Evolutionary conservation across 352 stramenopile species (phyloP).

Genomic region (Plasmopara viticola): DNA sequence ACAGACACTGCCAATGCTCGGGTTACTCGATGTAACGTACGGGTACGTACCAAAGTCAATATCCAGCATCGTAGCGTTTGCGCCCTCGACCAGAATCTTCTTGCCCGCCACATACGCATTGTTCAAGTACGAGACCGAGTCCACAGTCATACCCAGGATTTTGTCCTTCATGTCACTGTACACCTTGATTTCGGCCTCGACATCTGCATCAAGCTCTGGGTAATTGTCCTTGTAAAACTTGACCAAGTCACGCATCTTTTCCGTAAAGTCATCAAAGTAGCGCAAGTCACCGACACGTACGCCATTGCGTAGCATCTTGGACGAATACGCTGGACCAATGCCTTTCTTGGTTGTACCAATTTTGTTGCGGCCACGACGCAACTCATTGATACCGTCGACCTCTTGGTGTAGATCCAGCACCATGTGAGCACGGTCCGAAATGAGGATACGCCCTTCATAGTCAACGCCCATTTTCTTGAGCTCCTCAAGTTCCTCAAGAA

Average conservation of each 20-base stretch:
- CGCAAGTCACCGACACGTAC: conserved; percentile 94
- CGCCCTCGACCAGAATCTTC: conserved; percentile 97
- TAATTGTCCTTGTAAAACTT: conserved; percentile 90
- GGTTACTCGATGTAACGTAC: conserved; percentile 98
- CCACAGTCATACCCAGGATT: conserved; percentile 87
- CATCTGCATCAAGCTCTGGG: conserved; percentile 69
- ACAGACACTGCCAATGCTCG: conserved; percentile 95
- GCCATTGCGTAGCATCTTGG: conserved; percentile 98
- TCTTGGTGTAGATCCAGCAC: conserved; percentile 99
- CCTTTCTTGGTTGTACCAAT: conserved; percentile 99
- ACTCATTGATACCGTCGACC: conserved; percentile 80
- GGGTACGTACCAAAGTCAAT: conserved; percentile 99
- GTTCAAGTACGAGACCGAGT: conserved; percentile 97
- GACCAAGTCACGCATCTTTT: conserved; percentile 89
- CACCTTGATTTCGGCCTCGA: conserved; percentile 80
- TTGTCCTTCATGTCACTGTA: conserved; percentile 77
- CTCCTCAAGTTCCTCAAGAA: conserved; percentile 92
- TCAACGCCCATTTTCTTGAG: conserved; percentile 87
- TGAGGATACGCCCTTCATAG: conserved; percentile 91
- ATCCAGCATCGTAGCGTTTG: conserved; percentile 99
- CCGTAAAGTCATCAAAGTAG: conserved; percentile 84
- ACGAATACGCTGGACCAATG: conserved; percentile 97
- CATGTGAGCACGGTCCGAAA: conserved; percentile 97
- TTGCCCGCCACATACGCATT: conserved; percentile 93
- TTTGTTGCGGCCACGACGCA: conserved; percentile 91